Evolutionary conservation across 305 asterid genomes (phyloP).

Genomic region (Solanum hybrid): DNA sequence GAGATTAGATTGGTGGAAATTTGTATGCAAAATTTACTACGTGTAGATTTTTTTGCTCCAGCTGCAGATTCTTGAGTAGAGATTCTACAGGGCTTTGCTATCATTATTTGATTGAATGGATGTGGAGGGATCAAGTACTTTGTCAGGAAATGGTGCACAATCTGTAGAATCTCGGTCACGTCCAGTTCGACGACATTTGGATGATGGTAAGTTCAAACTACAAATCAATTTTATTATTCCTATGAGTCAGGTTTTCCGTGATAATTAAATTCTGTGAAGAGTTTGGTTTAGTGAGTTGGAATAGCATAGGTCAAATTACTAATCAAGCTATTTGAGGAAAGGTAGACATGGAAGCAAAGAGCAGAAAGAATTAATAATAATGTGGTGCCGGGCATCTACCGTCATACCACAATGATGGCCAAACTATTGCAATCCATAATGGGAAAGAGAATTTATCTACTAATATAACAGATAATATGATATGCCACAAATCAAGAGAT

Average conservation of each 20-base stretch:
- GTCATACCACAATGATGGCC: not conserved
- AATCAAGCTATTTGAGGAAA: not conserved
- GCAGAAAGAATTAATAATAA: not conserved
- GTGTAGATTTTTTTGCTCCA: not conserved
- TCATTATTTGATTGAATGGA: not conserved
- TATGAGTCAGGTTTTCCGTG: not conserved
- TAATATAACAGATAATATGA: not conserved
- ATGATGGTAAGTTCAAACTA: not conserved
- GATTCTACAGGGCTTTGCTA: not conserved
- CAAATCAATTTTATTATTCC: not conserved
- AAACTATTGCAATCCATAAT: not conserved
- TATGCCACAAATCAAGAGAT: not conserved
- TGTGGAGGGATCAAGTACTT: constrained; percentile 1
- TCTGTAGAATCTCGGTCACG: constrained; percentile 1
- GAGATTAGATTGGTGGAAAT: not conserved
- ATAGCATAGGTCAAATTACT: not conserved
- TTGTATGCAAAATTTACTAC: not conserved
- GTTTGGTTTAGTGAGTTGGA: not conserved
- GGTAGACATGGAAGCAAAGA: not conserved
- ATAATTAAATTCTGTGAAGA: not conserved
- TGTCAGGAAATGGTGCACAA: not conserved
- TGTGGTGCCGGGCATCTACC: not conserved
- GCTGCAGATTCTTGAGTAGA: not conserved
- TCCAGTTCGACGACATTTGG: not conserved
- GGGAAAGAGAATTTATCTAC: not conserved